These are phyloP conservation scores for Populus ilicifolia DNA, from an alignment of 345 rosid genomes.

Conservation along the genomic window DNA sequence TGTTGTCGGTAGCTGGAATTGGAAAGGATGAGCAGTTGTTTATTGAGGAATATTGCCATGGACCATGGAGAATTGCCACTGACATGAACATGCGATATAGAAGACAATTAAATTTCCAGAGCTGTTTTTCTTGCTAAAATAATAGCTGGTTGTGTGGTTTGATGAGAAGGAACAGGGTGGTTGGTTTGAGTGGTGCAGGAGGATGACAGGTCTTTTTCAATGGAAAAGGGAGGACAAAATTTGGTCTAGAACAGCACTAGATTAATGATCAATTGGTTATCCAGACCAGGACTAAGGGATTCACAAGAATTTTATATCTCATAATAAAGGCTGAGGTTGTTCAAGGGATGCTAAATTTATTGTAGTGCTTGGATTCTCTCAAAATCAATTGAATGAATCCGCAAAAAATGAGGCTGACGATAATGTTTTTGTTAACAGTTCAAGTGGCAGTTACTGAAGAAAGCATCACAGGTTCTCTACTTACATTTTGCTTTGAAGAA, in stretches of 20 bases:
- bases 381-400: neutral
- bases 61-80: neutral
- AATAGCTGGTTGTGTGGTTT: neutral
- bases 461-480: conserved; percentile 88
- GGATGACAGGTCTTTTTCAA: neutral
- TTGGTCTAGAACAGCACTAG: neutral
- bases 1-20: neutral
- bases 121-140: neutral
- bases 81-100: neutral
- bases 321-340: neutral
- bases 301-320: neutral
- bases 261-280: no score
- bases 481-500: conserved; percentile 82
- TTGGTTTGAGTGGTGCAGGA: neutral
- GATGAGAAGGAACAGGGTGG: neutral
- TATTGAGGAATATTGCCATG: neutral
- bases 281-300: neutral
- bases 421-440: conserved; percentile 42
- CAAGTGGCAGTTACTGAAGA: conserved; percentile 76
- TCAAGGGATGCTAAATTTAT: neutral
- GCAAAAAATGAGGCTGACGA: neutral
- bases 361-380: neutral
- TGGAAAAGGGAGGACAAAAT: neutral
- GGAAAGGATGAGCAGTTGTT: neutral
- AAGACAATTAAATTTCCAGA: neutral